Base-by-base conservation (phyloP, 441 rosid species). In the Erysimum cheiri region DNA sequence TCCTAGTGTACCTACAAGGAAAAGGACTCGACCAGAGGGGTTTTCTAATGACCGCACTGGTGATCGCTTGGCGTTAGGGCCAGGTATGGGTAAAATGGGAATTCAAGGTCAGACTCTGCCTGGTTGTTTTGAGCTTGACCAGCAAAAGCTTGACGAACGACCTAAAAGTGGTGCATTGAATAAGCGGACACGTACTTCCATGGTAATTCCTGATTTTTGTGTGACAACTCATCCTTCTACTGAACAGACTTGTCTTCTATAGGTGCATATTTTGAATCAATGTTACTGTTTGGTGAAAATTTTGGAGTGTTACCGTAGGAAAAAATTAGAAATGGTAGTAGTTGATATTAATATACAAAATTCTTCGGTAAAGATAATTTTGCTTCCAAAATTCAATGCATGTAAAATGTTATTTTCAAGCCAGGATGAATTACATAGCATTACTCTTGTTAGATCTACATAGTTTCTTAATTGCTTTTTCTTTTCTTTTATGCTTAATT, bases 161-260 rank as follows among this genome's bases (percentile, higher is more conserved):
- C 80, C 85, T 26, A 93, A 86, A 76, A 83, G 71, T 78, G 73
- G 74, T 65, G 87, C 89, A 69, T 85, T 96, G 72, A 95, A 81
- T 84, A 95, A 90, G 80, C 90, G 98, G 55, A 88, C 97, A 55
- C 97, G 98, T 70, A 96, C 98, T 70, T 91, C 97, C 65, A 56
- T 93, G 91, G 88, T 82, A 86, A 96, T 82, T 83, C 71, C 77
- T 69, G 84, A 82, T 91, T 89, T 87, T 75, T 78, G 89, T 81
- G 69, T 55, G 43, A 52, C 41, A 69, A 75, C 22, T 47, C 64
- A 14, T 60, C 48, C 19, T 39, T 75, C 41, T 29, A 57, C 60
- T 55, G 61, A 62, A 32, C 39, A 62, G 48, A 32, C 35, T 60
- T 32, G 64, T 47, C 49, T 60, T 67, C 48, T 35, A 4, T 39